Evolutionary conservation across 148 eudicot genomes (phyloP).

Genomic region (Beta vulgaris): DNA sequence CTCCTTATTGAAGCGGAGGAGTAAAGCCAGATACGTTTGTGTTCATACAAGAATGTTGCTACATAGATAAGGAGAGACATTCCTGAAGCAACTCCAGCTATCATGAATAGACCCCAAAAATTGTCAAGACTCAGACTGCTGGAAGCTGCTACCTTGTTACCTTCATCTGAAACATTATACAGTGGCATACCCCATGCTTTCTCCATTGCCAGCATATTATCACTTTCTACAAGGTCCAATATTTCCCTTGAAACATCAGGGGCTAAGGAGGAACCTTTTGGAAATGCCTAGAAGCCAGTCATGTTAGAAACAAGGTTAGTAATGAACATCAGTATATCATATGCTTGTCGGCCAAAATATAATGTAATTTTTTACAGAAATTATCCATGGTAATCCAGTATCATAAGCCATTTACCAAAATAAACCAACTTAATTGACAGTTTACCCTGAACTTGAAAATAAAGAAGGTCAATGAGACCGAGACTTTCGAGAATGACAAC

Average conservation of each 20-base stretch:
- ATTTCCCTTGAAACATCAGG: slow-evolving; percentile 35
- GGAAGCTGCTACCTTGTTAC: slow-evolving; percentile 18
- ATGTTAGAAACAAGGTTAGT: background rate
- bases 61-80: slow-evolving; percentile 31
- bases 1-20: slow-evolving; percentile 18
- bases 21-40: slow-evolving; percentile 26
- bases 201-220: slow-evolving; percentile 20
- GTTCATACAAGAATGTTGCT: slow-evolving; percentile 34
- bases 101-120: slow-evolving; percentile 53
- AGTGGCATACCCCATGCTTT: slow-evolving; percentile 25
- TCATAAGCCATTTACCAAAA: too few relatives aligned
- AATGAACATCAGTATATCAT: background rate
- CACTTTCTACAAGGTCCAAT: slow-evolving; percentile 33
- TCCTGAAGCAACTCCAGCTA: slow-evolving; percentile 36
- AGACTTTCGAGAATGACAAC: too few relatives aligned
- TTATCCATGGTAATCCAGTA: too few relatives aligned
- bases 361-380: too few relatives aligned
- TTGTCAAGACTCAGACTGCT: slow-evolving; percentile 38
- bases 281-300: slow-evolving; percentile 27
- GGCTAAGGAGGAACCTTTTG: slow-evolving; percentile 36
- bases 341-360: too few relatives aligned
- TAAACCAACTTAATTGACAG: too few relatives aligned
- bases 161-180: slow-evolving; percentile 28
- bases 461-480: too few relatives aligned
- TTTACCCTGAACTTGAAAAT: too few relatives aligned